Evolutionary conservation across 2,329 filamentous ascomycete species (phyloP).

Genomic region (Grosmannia huntii): DNA sequence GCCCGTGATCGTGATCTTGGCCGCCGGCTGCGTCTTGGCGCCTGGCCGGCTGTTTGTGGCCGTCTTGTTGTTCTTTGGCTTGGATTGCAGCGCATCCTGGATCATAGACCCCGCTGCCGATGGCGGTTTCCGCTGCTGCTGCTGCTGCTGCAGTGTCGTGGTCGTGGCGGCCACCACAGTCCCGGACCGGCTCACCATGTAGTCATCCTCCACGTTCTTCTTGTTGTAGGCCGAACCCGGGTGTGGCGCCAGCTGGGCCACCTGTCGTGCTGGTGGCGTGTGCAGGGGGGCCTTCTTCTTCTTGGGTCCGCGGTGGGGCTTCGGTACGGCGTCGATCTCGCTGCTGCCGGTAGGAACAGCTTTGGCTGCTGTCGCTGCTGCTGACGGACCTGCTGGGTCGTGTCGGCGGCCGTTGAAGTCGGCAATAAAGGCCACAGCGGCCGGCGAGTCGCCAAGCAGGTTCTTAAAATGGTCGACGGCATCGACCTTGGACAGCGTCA

Average conservation of each 20-base stretch:
- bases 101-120: constrained; percentile 69
- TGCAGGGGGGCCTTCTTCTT: constrained; percentile 54
- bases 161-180: constrained; percentile 7
- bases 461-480: constrained; percentile 79
- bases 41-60: background rate
- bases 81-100: constrained; percentile 50
- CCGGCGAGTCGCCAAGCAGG: constrained; percentile 73
- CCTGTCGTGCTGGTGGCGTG: constrained; percentile 47
- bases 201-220: constrained; percentile 55
- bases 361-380: constrained; percentile 1
- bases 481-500: constrained; percentile 61
- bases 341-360: background rate
- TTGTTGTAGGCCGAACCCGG: constrained; percentile 63
- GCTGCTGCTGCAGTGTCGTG: constrained; percentile 26
- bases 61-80: constrained; percentile 39
- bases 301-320: constrained; percentile 29
- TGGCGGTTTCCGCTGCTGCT: constrained; percentile 23
- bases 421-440: constrained; percentile 63
- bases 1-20: constrained; percentile 51
- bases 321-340: constrained; percentile 31
- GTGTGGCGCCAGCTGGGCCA: constrained; percentile 51
- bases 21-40: constrained; percentile 19
- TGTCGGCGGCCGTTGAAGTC: constrained; percentile 61
- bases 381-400: constrained; percentile 20
- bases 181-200: constrained; percentile 42